Base-by-base conservation (phyloP, 768 basidiomycete genomes). In the Tulasnella sp. region DNA sequence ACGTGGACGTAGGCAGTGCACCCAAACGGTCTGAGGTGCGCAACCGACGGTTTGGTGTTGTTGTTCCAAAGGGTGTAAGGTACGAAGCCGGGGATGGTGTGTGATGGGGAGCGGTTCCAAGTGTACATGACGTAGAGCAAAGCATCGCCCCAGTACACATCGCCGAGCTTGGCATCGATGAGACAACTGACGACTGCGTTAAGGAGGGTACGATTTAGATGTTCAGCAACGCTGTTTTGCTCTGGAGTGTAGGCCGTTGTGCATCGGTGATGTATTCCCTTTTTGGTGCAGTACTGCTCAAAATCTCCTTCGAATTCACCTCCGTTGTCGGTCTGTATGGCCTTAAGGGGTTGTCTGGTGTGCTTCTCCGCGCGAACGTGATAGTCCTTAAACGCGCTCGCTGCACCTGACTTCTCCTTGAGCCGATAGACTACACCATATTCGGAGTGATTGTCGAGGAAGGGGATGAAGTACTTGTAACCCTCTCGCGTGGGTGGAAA, bases 211-310 rank as follows among this genome's bases (percentile, higher is more conserved):
- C 41, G 34, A 41, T 77, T 77, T 2, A 50, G 31, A 4, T 28
- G 34, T 77, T 77, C 76, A 2, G 48, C 76, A 24, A 77, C 76
- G 4, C 76, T 42, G n/a, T 77, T 77, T 20, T 42, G 48, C 18
- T 77, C 1, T 1, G 40, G 76, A 4, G 48, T 77, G 76, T 77
- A 48, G 41, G 42, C 3, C 14, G 50, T 58, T 16, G 76, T 50
- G 16, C 31, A 11, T 46, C 48, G 42, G 50, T 77, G 76, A 3
- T 31, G 40, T 1, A 77, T 77, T 3, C 76, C 76, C n/a, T n/a
- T n/a, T n/a, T n/a, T n/a, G n/a, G 76, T 58, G 28, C 12, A 58
- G 44, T 40, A 46, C 1, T n/a, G 31, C 50, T 42, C 76, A 48
- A 48, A 42, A 2, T 77, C 44, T 1, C 44, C 34, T 20, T 48